Evolutionary conservation across 805 yeast species (phyloP), one percentile per base, ranked within the genome.

Genomic region (Novakomyces olei): DNA sequence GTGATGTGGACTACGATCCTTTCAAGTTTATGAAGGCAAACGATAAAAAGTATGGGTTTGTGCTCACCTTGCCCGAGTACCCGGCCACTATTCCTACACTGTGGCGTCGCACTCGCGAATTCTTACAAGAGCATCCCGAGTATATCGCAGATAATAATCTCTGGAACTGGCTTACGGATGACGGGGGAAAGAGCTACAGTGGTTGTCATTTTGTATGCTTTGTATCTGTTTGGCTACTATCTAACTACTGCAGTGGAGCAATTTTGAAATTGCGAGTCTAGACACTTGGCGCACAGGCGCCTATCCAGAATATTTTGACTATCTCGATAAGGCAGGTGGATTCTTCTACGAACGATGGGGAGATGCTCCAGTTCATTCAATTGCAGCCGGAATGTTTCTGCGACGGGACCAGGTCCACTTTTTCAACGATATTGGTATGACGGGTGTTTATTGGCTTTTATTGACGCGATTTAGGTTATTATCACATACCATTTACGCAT

Each of bases 321-420:
- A 64, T 44, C 60, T 78, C 39, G 88, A 79, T 47, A 52, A 56
- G 28, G 57, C 71, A 1, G 83, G 91, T 37, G 91, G 91, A 3
- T 73, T 81, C 48, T 80, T 75, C 58, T 80, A 80, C 54, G 75
- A 69, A 15, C 35, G 43, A 4, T 40, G 44, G 45, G 94, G 94
- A 10, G 94, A 81, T 54, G 93, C 93, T 0, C 93, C 93, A 0
- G 77, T 80, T 10, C 93, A 80, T 49, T 60, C 85, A 0, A 57
- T 79, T 19, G 92, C 69, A 1, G 70, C 66, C 1, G 49, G 75
- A 0, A 48, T 77, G 27, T 48, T 77, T 28, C 51, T 77, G 39
- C 65, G 69, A 39, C 61, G 57, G 34, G 48, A 57, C 12, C 73
- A 78, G 46, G 52, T 81, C 27, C 74, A 72, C 46, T 79, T 74